phyloP scores from a whole-genome alignment of 345 rosid genomes.

The Populus tremula region DNA sequence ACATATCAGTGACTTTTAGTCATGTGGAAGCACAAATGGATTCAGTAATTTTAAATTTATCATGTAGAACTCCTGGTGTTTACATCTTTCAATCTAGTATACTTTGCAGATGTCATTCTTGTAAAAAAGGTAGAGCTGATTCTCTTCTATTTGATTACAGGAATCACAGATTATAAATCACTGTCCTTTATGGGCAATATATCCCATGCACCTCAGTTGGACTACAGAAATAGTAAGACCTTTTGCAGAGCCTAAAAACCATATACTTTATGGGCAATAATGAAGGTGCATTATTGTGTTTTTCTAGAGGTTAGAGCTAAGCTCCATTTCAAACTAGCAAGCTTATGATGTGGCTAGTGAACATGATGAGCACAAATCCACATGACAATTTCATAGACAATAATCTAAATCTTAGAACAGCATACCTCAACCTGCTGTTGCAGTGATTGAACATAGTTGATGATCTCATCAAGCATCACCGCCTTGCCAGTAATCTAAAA shows the following conservation, averaged over 20 bases:
- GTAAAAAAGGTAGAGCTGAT: background rate
- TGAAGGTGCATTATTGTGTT: background rate
- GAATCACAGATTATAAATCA: too few species aligned
- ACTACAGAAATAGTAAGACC: too few species aligned
- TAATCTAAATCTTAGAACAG: constrained; percentile 1
- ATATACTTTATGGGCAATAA: too few species aligned
- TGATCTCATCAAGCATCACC: constrained; percentile 98
- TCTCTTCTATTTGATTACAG: background rate
- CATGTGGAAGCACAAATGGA: background rate
- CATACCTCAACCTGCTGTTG: constrained; percentile 98
- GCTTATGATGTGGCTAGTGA: background rate
- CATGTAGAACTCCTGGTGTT: too few species aligned
- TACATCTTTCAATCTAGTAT: too few species aligned
- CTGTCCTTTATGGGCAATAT: background rate
- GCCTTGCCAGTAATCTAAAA: constrained; percentile 93
- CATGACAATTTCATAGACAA: background rate
- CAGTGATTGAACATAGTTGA: constrained; percentile 92
- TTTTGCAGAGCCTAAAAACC: too few species aligned
- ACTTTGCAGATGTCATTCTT: background rate
- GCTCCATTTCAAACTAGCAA: background rate
- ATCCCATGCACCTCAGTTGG: too few species aligned
- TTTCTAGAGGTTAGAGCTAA: background rate
- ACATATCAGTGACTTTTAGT: background rate
- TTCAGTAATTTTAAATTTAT: background rate
- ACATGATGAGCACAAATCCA: too few species aligned